Evolutionary conservation across 1,284 basidiomycete species (phyloP), one percentile per base, ranked within the genome.

Genomic region (Trametes polyzona): DNA sequence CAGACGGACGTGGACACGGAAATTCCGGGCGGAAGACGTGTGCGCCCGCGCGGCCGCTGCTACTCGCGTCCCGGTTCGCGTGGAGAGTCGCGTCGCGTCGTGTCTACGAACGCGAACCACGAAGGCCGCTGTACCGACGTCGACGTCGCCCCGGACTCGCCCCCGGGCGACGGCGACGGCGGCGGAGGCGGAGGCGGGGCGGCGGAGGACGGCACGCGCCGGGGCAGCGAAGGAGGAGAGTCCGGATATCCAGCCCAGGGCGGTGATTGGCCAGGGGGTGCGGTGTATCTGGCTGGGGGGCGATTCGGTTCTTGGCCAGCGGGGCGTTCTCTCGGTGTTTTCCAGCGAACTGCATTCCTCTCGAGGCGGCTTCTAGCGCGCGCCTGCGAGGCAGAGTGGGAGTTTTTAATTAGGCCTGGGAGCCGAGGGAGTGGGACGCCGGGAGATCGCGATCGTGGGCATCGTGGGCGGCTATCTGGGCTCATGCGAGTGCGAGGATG

Each of bases 341-440:
- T 48, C 53, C 46, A 55, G 40, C 46, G 53, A 47, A 54, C 52
- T 47, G 52, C 52, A 54, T 54, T 54, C 52, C 52, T 41, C 24
- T 47, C 37, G 44, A 37, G 37, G 9, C 21, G 29, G 29, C 36
- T 48, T 48, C 52, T 54, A 54, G 52, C 43, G 52, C 52, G 44
- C 52, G 52, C 30, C 14, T 47, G 17, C 10, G n/a, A n/a, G n/a
- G n/a, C 16, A 17, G 12, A 39, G 42, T 46, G 51, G 33, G 42
- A 46, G 26, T 47, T 48, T 55, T 55, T 48, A 55, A 48, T 55
- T 55, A 55, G 39, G 33, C n/a, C 21, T n/a, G 23, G 12, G 2
- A 14, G 14, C 46, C 53, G 42, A 24, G 19, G 14, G 26, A 6
- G 2, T 30, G 43, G 51, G 51, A 40, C 29, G 14, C 43, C 29